Percentiles rank a stretch among this genome's conserved stretches.
phyloP scores from a whole-genome alignment of 495 filamentous ascomycete species.

The Hypoxylon rickii region DNA sequence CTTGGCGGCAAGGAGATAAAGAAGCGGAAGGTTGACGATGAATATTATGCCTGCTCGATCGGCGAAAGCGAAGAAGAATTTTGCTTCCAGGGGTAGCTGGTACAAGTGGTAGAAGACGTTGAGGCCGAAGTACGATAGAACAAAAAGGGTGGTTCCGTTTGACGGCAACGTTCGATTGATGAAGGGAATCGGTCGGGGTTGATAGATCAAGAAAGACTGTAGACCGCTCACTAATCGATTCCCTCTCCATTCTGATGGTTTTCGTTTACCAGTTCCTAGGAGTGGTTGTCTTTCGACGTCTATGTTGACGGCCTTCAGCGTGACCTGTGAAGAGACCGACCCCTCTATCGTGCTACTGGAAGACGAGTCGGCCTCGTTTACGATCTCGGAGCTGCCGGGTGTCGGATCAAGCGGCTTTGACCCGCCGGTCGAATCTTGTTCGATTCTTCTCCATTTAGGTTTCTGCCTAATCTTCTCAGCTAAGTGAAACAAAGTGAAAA shows the following conservation, averaged over 20 bases:
- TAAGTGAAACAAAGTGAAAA: constrained; percentile 39
- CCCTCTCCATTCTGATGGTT: not conserved
- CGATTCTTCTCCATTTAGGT: constrained; percentile 29
- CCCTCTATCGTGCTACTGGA: constrained; percentile 34
- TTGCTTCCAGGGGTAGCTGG: constrained; percentile 46
- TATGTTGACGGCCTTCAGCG: constrained; percentile 20
- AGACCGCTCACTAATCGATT: constrained; percentile 14
- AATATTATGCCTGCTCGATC: constrained; percentile 60
- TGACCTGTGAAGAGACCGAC: constrained; percentile 22
- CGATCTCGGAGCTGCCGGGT: constrained; percentile 18
- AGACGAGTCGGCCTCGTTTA: constrained; percentile 26
- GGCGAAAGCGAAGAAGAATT: constrained; percentile 58
- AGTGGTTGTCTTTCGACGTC: constrained; percentile 37
- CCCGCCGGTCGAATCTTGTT: constrained; percentile 3
- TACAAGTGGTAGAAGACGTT: constrained; percentile 62
- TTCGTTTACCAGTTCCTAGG: constrained; percentile 13
- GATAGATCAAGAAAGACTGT: constrained; percentile 51
- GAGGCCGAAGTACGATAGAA: constrained; percentile 54
- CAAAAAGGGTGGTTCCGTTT: constrained; percentile 55
- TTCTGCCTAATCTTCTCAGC: constrained; percentile 18
- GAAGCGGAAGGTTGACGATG: constrained; percentile 61
- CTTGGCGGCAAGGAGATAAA: constrained; percentile 67
- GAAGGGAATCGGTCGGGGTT: constrained; percentile 58
- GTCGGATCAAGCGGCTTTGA: constrained; percentile 5
- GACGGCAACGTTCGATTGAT: constrained; percentile 59